Conservation (phyloP, 371 early-diverging fungal genomes). For the Capillidium heterosporum region DNA sequence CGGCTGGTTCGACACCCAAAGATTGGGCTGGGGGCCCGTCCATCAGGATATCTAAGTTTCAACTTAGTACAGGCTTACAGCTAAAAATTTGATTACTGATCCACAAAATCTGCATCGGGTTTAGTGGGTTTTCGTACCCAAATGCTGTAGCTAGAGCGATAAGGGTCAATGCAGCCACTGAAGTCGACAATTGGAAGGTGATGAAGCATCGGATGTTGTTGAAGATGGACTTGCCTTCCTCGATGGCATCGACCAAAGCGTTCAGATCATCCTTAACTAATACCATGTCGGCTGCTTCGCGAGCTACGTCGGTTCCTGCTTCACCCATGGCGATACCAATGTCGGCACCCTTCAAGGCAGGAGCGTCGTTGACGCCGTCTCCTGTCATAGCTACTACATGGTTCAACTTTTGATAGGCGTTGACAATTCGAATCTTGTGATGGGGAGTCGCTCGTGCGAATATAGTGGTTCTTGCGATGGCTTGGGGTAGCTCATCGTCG, state of each 20-base stretch:
- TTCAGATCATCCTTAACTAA: slow-evolving; percentile 73
- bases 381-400: slow-evolving; percentile 81
- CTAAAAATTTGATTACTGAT: slow-evolving; percentile 46
- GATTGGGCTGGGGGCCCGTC: slow-evolving; percentile 89
- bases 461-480: slow-evolving; percentile 36
- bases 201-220: slow-evolving; percentile 86
- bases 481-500: slow-evolving; percentile 36
- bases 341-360: slow-evolving; percentile 73
- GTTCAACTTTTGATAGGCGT: slow-evolving; percentile 51
- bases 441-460: slow-evolving; percentile 86
- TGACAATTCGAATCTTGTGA: slow-evolving; percentile 74
- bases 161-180: slow-evolving; percentile 62
- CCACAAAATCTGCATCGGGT: slow-evolving; percentile 96
- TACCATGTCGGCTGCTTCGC: slow-evolving; percentile 86
- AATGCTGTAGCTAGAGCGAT: slow-evolving; percentile 74
- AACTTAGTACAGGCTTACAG: neutral
- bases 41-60: slow-evolving; percentile 58
- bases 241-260: slow-evolving; percentile 66
- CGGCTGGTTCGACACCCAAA: slow-evolving; percentile 69
- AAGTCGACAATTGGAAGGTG: slow-evolving; percentile 74
- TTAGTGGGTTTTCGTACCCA: slow-evolving; percentile 77
- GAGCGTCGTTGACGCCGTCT: slow-evolving; percentile 94
- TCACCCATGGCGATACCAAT: slow-evolving; percentile 86
- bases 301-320: slow-evolving; percentile 76
- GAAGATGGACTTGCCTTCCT: slow-evolving; percentile 84